A percentile compares a stretch with the other conserved stretches of the same genome.
Conservation (phyloP, 2,329 filamentous ascomycete species). For the Alternaria sp. region DNA sequence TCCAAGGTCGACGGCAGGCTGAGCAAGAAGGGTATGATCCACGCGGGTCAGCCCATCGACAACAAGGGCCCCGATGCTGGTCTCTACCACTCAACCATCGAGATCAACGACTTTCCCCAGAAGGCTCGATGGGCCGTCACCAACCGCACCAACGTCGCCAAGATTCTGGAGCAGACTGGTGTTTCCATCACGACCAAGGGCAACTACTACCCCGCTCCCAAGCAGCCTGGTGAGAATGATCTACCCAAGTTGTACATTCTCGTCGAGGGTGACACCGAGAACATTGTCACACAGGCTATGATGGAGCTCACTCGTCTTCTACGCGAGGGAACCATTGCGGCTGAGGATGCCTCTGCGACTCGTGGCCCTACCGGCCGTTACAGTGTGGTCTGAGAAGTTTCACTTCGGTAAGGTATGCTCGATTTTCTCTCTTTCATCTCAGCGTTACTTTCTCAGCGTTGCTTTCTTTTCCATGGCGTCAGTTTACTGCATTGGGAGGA, state of each 20-base stretch:
- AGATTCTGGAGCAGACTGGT: slow-evolving; percentile 92
- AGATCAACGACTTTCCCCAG: slow-evolving; percentile 99
- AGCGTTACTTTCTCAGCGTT: slow-evolving; percentile 61
- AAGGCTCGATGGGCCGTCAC: slow-evolving; percentile 99
- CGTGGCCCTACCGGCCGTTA: slow-evolving; percentile 83
- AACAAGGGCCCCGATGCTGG: slow-evolving; percentile 98
- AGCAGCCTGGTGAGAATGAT: slow-evolving; percentile 73
- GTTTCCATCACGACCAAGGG: slow-evolving; percentile 98
- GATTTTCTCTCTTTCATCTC: slow-evolving; percentile 1
- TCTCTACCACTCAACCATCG: slow-evolving; percentile 93
- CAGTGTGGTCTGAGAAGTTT: slow-evolving; percentile 62
- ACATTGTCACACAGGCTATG: slow-evolving; percentile 89
- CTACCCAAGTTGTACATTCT: slow-evolving; percentile 97
- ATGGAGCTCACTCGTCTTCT: slow-evolving; percentile 85
- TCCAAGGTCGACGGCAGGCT: slow-evolving; percentile 90
- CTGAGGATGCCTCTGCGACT: slow-evolving; percentile 78
- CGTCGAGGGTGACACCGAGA: slow-evolving; percentile 95
- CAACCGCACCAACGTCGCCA: slow-evolving; percentile 96
- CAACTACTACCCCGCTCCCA: slow-evolving; percentile 82
- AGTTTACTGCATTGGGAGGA: slow-evolving; percentile 8
- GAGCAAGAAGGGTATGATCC: slow-evolving; percentile 85
- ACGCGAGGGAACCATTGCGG: slow-evolving; percentile 88
- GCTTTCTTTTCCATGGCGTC: slow-evolving; percentile 6
- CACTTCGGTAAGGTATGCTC: neutral
- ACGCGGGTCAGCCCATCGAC: slow-evolving; percentile 92